These are phyloP conservation scores for Populus trichocarpa DNA, from an alignment of 441 rosid genomes.

Conservation along the genomic window DNA sequence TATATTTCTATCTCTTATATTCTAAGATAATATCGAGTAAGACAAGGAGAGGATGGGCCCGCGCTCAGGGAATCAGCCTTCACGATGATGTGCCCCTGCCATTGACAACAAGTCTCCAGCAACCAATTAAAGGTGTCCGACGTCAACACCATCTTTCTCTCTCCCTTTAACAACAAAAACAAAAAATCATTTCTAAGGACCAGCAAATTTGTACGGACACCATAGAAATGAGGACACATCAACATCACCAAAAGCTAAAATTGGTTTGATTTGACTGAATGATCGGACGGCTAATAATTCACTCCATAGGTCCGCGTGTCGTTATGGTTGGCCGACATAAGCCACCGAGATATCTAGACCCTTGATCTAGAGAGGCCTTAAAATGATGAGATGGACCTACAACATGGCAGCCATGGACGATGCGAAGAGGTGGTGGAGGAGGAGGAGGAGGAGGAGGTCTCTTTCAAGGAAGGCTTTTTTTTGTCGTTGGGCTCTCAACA, in stretches of 20 bases:
- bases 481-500: background rate
- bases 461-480: background rate
- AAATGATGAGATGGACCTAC: background rate
- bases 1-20: too few species aligned
- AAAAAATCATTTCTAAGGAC: background rate
- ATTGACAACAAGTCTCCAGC: background rate
- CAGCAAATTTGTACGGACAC: background rate
- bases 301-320: background rate
- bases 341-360: background rate
- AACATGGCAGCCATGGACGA: background rate
- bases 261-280: constrained; percentile 3
- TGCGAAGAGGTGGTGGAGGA: too few species aligned
- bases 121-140: background rate
- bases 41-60: background rate
- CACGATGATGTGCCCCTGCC: background rate
- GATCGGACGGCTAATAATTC: constrained; percentile 18
- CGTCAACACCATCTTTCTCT: background rate
- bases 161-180: too few species aligned
- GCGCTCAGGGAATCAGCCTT: too few species aligned
- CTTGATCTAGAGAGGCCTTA: constrained; percentile 9
- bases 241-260: background rate
- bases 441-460: background rate
- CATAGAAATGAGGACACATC: background rate
- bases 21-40: too few species aligned
- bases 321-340: background rate